These are phyloP conservation scores for Kitagawia praeruptora DNA, from an alignment of 129 eudicot genomes.

Conservation along the genomic window DNA sequence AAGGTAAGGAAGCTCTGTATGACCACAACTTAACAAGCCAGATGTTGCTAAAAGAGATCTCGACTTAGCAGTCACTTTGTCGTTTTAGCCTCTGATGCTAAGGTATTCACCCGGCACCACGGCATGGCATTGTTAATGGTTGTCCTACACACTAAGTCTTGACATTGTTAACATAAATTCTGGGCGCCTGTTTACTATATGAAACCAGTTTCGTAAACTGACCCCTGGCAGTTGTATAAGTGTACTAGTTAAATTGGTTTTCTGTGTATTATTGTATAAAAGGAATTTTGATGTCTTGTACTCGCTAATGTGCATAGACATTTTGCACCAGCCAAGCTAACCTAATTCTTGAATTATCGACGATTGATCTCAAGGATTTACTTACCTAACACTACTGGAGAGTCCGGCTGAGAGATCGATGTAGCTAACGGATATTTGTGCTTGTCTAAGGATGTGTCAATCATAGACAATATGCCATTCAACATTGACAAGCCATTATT, in stretches of 20 bases:
- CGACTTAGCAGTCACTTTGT: neutral
- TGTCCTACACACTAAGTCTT: neutral
- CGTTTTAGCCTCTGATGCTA: neutral
- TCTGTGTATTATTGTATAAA: neutral
- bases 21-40: slow-evolving; percentile 12
- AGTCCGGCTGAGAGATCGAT: too few relatives aligned
- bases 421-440: neutral
- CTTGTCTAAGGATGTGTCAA: too few relatives aligned
- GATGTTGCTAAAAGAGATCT: neutral
- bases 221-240: neutral
- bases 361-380: neutral
- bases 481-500: too few relatives aligned
- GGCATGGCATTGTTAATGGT: neutral
- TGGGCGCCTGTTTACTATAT: neutral
- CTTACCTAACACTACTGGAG: neutral
- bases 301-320: neutral
- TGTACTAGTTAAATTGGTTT: neutral
- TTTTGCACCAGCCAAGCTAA: neutral
- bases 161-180: neutral
- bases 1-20: slow-evolving; percentile 40
- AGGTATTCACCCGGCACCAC: neutral
- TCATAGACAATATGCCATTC: too few relatives aligned
- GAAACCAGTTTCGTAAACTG: neutral
- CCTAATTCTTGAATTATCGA: neutral
- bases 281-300: neutral